Base-by-base conservation (phyloP, 75 land plant species). In the Pseudotsuga menziesii region DNA sequence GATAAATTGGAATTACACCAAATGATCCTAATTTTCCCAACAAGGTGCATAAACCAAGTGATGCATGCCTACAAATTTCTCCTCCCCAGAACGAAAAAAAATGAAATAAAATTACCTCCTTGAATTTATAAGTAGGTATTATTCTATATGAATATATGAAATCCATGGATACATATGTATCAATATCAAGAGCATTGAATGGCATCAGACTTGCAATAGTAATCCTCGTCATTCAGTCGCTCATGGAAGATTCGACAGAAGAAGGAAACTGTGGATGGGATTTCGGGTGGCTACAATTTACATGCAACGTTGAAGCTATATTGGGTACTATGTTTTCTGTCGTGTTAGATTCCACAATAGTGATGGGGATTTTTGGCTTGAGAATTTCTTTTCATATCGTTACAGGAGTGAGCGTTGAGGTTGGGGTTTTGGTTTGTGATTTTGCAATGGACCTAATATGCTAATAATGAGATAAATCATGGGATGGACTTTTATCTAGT, bases 141-240 rank as follows among this genome's bases (percentile, higher is more conserved):
- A 32, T 63, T 17, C 14, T 66, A 19, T 32, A 66, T 35, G 5
- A 29, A 29, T 29, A 29, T 29, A 29, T 29, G 32, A 29, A 0
- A 0, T 29, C 32, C 32, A 29, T 29, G 29, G 70, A 2, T 66
- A 32, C n/a, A 39, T 39, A 93, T 94, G 81, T 92, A 32, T 94
- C 92, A 58, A 27, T 94, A 5, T 88, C 95, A 57, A 88, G 97
- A 79, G 94, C 83, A n/a, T 74, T 94, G 76, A 94, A 94, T 82
- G 97, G 97, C 5, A 75, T 94, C 12, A 95, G 97, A 9, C 85
- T 94, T 63, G 97, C 97, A 25, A 71, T 94, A 70, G 97, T 92
- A 44, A 78, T 84, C 11, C 97, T 95, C 41, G 92, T 95, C 2
- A 92, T 94, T 57, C 93, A 88, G 13, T 75, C 97, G 12, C 87